Evolutionary conservation across 306 rosid species (phyloP).

Genomic region (Adenanthera pavonina): DNA sequence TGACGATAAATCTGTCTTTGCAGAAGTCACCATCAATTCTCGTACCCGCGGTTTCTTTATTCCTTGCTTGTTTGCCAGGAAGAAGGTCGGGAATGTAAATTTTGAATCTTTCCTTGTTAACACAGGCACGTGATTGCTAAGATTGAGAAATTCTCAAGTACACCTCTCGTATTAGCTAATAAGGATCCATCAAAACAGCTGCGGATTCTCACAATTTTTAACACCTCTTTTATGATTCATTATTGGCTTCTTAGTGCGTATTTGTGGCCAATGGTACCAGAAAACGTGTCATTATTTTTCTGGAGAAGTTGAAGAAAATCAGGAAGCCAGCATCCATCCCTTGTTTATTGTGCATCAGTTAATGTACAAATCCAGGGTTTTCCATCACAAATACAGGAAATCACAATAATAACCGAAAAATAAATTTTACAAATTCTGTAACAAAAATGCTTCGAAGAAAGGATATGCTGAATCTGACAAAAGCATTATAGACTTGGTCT

Average conservation of each 20-base stretch:
- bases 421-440: background rate
- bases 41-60: slow-evolving; percentile 25
- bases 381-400: background rate
- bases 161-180: background rate
- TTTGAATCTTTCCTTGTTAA: slow-evolving; percentile 24
- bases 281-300: background rate
- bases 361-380: background rate
- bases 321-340: background rate
- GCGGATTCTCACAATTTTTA: background rate
- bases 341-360: background rate
- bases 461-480: background rate
- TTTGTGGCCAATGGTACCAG: background rate
- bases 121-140: background rate
- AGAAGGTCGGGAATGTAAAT: slow-evolving; percentile 11
- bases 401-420: background rate
- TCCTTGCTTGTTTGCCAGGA: slow-evolving; percentile 36
- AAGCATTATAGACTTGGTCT: background rate
- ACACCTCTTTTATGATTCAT: background rate
- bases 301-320: background rate
- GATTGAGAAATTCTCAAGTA: background rate
- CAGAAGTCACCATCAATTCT: slow-evolving; percentile 27
- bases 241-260: background rate
- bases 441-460: background rate
- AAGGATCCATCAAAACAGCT: background rate
- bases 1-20: slow-evolving; percentile 18